Conservation (phyloP, 768 basidiomycete genomes). For the Dentipellis fragilis region DNA sequence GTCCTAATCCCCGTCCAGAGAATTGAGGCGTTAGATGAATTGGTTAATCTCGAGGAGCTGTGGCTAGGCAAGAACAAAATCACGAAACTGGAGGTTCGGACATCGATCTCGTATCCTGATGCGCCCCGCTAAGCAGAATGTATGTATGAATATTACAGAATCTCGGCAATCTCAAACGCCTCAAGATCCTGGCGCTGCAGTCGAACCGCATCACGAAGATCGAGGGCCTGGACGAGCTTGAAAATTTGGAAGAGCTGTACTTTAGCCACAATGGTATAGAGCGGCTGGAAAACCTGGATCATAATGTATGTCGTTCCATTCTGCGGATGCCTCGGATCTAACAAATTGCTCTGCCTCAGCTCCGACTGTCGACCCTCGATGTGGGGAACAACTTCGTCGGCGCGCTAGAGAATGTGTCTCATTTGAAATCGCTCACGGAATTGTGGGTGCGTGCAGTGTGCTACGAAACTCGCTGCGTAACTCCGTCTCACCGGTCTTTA, state of each 20-base stretch:
- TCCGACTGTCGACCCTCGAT: constrained; percentile 77
- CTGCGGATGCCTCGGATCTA: neutral
- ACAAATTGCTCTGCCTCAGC: constrained; percentile 19
- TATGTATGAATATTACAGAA: constrained; percentile 35
- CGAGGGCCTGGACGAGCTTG: constrained; percentile 67
- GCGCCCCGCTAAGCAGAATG: neutral
- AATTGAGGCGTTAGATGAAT: constrained; percentile 77
- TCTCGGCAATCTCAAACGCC: constrained; percentile 53
- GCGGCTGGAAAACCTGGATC: constrained; percentile 73
- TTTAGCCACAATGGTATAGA: constrained; percentile 89
- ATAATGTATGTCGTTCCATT: constrained; percentile 46
- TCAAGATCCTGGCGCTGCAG: constrained; percentile 83
- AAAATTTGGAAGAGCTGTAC: constrained; percentile 79
- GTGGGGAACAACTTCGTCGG: constrained; percentile 78
- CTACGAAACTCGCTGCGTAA: neutral
- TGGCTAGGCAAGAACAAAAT: constrained; percentile 99
- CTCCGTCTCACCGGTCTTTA: neutral
- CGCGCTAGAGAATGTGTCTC: constrained; percentile 72
- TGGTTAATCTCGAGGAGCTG: constrained; percentile 81
- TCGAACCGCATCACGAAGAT: constrained; percentile 89
- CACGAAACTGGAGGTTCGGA: constrained; percentile 62
- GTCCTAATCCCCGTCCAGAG: constrained; percentile 33
- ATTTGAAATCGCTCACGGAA: constrained; percentile 73
- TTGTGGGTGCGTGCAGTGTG: constrained; percentile 63
- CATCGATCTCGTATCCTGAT: neutral